Conservation (phyloP, 495 filamentous ascomycete species). For the Barbatosphaeria neglecta region DNA sequence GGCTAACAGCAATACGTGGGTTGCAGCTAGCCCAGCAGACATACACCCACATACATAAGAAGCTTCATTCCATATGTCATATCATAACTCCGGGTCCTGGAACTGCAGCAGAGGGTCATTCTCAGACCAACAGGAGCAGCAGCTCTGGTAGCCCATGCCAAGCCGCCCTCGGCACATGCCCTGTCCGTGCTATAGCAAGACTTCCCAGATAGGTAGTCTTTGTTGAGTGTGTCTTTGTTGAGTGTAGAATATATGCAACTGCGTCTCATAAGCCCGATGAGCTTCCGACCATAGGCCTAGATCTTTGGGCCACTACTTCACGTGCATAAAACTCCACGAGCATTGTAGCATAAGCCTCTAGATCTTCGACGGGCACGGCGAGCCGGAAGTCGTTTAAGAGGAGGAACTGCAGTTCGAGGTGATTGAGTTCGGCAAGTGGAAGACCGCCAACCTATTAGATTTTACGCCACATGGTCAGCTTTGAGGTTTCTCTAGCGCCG, state of each 20-base stretch:
- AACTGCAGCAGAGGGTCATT: too few species aligned
- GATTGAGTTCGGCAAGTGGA: constrained; percentile 92
- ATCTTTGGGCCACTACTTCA: constrained; percentile 61
- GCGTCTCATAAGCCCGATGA: background rate
- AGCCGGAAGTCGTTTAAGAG: constrained; percentile 95
- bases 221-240: background rate
- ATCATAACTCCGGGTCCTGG: too few species aligned
- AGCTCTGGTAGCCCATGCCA: too few species aligned
- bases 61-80: too few species aligned
- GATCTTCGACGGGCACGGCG: constrained; percentile 83
- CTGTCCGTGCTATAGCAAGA: too few species aligned
- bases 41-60: too few species aligned
- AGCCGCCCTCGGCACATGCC: too few species aligned
- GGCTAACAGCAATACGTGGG: too few species aligned
- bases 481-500: too few species aligned
- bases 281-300: constrained; percentile 6
- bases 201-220: too few species aligned
- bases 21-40: too few species aligned
- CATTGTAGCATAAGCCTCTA: constrained; percentile 98
- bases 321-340: constrained; percentile 95
- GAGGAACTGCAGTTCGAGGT: constrained; percentile 93
- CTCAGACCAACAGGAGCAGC: too few species aligned
- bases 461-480: background rate
- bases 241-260: background rate
- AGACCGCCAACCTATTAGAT: constrained; percentile 74